A percentile compares a stretch with the other conserved stretches of the same genome.
phyloP scores from a whole-genome alignment of 2,329 filamentous ascomycete species.

The Xenoacremonium recifei region DNA sequence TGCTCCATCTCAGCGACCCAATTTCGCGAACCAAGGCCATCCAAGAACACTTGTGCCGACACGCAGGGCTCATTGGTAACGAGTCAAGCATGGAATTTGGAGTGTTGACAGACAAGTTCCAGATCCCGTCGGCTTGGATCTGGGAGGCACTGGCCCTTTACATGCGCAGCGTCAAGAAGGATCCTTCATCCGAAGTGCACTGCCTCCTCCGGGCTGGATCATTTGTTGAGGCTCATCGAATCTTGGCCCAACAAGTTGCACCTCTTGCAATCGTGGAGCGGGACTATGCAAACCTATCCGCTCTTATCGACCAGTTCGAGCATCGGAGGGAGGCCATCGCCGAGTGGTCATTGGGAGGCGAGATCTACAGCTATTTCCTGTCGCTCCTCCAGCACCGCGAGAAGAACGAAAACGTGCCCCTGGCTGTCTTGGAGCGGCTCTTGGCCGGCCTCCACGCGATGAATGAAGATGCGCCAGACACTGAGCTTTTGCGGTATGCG shows the following conservation, averaged over 20 bases:
- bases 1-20: slow-evolving; percentile 69
- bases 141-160: slow-evolving; percentile 84
- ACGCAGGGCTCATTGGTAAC: slow-evolving; percentile 64
- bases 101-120: slow-evolving; percentile 61
- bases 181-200: slow-evolving; percentile 69
- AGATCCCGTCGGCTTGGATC: slow-evolving; percentile 75
- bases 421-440: slow-evolving; percentile 54
- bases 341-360: slow-evolving; percentile 77
- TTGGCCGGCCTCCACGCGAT: slow-evolving; percentile 56
- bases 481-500: slow-evolving; percentile 57
- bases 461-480: slow-evolving; percentile 42
- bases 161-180: slow-evolving; percentile 70
- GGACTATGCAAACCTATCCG: slow-evolving; percentile 68
- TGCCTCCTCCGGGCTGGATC: slow-evolving; percentile 77
- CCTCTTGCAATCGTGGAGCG: slow-evolving; percentile 79
- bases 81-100: slow-evolving; percentile 56
- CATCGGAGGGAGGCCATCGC: slow-evolving; percentile 59
- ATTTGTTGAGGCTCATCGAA: slow-evolving; percentile 78
- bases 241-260: slow-evolving; percentile 77
- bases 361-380: slow-evolving; percentile 70
- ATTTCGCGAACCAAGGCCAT: slow-evolving; percentile 64
- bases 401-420: slow-evolving; percentile 39
- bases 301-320: slow-evolving; percentile 71
- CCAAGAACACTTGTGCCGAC: slow-evolving; percentile 71
- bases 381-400: slow-evolving; percentile 46